phyloP scores from a whole-genome alignment of 75 land plant genomes.

The Sequoia sempervirens region DNA sequence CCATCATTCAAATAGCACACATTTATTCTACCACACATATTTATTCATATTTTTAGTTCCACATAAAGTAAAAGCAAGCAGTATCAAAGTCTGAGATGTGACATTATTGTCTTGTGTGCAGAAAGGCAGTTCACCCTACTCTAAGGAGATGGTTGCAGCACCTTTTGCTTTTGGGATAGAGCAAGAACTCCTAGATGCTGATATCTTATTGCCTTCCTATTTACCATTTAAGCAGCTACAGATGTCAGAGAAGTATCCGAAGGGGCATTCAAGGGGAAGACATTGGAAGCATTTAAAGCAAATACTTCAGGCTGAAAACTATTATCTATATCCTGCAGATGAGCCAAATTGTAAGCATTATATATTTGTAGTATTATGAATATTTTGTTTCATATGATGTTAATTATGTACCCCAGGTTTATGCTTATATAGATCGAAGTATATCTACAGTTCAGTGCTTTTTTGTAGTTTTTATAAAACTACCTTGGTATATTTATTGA shows the following conservation, averaged over 20 bases:
- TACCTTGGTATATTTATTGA: background rate
- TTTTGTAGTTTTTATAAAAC: background rate
- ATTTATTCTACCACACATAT: too few species aligned
- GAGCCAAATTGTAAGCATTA: slow-evolving; percentile 67
- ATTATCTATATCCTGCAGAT: slow-evolving; percentile 51
- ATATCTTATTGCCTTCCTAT: slow-evolving; percentile 58
- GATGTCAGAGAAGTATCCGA: slow-evolving; percentile 82
- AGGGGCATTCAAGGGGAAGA: slow-evolving; percentile 78
- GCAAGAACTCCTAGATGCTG: slow-evolving; percentile 57
- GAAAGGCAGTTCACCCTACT: slow-evolving; percentile 11
- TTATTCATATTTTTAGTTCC: too few species aligned
- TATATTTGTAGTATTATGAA: background rate
- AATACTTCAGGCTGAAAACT: slow-evolving; percentile 89
- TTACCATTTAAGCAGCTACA: slow-evolving; percentile 74
- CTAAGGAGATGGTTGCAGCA: slow-evolving; percentile 6
- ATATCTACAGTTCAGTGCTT: background rate
- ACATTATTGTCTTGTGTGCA: background rate
- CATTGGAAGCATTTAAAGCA: slow-evolving; percentile 99
- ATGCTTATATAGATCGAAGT: background rate
- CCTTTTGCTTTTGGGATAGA: slow-evolving; percentile 33
- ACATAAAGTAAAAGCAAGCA: too few species aligned
- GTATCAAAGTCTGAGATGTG: too few species aligned
- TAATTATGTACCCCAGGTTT: background rate
- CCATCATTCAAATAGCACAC: too few species aligned
- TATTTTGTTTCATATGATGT: slow-evolving; percentile 3